These are phyloP conservation scores for Phytophthora macrochlamydospora DNA, from an alignment of 352 stramenopile genomes.

Conservation along the genomic window DNA sequence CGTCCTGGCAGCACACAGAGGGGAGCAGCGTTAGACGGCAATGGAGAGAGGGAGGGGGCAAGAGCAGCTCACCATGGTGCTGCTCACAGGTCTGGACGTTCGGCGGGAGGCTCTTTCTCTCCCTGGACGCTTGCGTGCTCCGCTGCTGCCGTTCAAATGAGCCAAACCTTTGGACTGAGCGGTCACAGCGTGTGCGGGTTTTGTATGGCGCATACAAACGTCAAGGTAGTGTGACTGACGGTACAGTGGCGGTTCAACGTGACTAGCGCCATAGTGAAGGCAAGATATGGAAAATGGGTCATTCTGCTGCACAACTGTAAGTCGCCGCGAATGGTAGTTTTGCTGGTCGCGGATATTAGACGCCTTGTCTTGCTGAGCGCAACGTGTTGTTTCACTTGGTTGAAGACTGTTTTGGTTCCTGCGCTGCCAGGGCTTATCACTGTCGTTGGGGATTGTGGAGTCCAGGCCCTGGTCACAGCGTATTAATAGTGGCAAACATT, in stretches of 20 bases:
- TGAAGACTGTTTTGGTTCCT: too few species aligned
- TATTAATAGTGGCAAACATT: too few species aligned
- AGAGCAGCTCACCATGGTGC: constrained; percentile 21
- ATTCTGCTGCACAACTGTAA: background rate
- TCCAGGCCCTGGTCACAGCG: too few species aligned
- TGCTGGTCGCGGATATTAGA: too few species aligned
- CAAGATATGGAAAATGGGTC: too few species aligned
- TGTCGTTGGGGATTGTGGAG: too few species aligned
- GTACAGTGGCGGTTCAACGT: too few species aligned
- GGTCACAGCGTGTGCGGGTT: constrained; percentile 8
- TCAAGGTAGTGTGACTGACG: background rate
- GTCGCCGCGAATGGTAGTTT: background rate
- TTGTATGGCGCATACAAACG: constrained; percentile 7
- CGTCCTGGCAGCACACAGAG: constrained; percentile 32
- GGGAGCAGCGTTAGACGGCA: constrained; percentile 7
- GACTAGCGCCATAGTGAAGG: too few species aligned
- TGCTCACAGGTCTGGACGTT: background rate
- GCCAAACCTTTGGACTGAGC: background rate
- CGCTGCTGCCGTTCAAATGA: constrained; percentile 36
- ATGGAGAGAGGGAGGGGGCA: background rate
- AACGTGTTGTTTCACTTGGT: too few species aligned
- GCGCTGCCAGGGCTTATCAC: too few species aligned
- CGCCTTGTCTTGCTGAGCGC: too few species aligned
- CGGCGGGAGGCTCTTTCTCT: constrained; percentile 3
- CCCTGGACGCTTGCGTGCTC: constrained; percentile 15